These are phyloP conservation scores for Candida pseudoviswanathii DNA, from an alignment of 1,139 yeast species.

Conservation along the genomic window DNA sequence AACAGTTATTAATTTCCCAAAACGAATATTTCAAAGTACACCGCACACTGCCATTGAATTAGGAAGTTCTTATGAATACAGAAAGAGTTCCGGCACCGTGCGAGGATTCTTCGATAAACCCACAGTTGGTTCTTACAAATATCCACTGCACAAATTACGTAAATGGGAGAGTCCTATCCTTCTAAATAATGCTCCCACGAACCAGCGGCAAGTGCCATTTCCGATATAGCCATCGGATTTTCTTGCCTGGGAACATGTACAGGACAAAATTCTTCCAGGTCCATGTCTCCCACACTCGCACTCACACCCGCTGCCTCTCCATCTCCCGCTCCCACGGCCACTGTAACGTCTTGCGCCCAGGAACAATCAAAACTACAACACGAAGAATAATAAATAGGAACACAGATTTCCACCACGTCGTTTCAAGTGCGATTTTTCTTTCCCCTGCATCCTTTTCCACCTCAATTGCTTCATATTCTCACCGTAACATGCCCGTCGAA, in stretches of 20 bases:
- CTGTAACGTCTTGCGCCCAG: too few species aligned
- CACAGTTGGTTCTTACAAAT: background rate
- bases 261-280: background rate
- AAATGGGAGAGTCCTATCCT: too few species aligned
- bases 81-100: background rate
- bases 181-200: background rate
- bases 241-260: background rate
- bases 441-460: background rate
- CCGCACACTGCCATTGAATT: background rate
- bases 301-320: too few species aligned
- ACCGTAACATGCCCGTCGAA: constrained; percentile 53
- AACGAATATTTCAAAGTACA: background rate
- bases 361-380: too few species aligned
- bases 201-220: background rate
- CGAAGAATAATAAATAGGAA: background rate
- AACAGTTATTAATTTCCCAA: constrained; percentile 1
- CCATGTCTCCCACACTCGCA: too few species aligned
- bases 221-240: background rate
- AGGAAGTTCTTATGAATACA: background rate
- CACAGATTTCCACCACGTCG: background rate
- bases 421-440: background rate
- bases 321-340: too few species aligned
- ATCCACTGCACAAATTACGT: background rate
- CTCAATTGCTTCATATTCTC: background rate
- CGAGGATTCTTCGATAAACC: too few species aligned